Conservation (phyloP, 768 basidiomycete genomes). For the Hirschioporus abietinus region DNA sequence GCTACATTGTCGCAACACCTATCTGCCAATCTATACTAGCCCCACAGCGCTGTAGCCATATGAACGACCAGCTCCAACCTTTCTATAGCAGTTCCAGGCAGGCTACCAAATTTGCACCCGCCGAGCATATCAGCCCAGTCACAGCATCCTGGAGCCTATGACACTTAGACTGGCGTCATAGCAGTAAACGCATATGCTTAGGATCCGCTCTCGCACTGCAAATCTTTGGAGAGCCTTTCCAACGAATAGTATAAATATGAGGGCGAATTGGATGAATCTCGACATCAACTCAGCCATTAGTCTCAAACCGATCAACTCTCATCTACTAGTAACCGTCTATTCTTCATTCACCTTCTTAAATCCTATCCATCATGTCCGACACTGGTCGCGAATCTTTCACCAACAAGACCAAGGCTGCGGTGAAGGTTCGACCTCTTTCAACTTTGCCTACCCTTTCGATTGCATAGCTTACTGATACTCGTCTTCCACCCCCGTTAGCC, state of each 20-base stretch:
- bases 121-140: too few species aligned
- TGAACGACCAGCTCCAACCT: too few species aligned
- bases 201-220: not conserved
- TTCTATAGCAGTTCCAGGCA: too few species aligned
- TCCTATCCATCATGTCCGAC: constrained; percentile 43
- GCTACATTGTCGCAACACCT: too few species aligned
- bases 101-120: too few species aligned
- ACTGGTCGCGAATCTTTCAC: constrained; percentile 51
- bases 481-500: constrained; percentile 30
- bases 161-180: not conserved
- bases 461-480: not conserved
- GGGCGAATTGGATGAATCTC: not conserved
- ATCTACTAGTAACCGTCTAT: too few species aligned
- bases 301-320: not conserved
- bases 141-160: too few species aligned
- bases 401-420: constrained; percentile 45
- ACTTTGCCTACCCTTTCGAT: not conserved
- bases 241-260: not conserved
- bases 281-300: constrained; percentile 1
- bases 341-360: not conserved
- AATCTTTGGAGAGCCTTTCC: too few species aligned
- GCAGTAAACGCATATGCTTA: not conserved
- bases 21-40: too few species aligned
- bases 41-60: too few species aligned
- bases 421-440: constrained; percentile 40